Evolutionary conservation across 192 early-diverging fungal species (phyloP), one percentile per base, ranked within the genome.

Genomic region (Anaeromyces robustus): DNA sequence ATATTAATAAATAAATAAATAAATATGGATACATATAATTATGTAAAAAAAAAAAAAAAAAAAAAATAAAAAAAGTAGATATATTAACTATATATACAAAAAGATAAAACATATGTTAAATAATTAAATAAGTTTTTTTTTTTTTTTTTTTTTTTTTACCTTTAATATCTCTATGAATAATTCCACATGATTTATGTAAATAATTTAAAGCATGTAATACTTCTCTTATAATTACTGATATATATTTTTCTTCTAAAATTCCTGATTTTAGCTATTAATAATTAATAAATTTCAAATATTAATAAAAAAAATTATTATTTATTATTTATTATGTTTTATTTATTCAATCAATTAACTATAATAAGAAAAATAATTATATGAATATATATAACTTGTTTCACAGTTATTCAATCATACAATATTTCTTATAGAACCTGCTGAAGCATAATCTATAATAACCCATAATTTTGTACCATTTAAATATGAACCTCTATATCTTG

Each of bases 111-210:
- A n/a, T n/a, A n/a, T n/a, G n/a, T n/a, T n/a, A n/a, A n/a, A n/a
- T n/a, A n/a, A n/a, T n/a, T n/a, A n/a, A n/a, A n/a, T n/a, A n/a
- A n/a, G n/a, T n/a, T n/a, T n/a, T n/a, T n/a, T n/a, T n/a, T n/a
- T 34, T 29, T 11, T 7, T 14, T 14, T 87, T 41, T 18, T 11
- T 52, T 28, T 2, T 77, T 68, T 19, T 85, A 94, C 94, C 94
- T 90, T 99, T 99, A 79, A 99, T 96, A 82, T 99, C 97, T 79
- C 97, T 89, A 82, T 99, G 97, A 83, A 99, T 97, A 80, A 99
- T 99, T 22, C 92, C 89, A 43, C 93, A 87, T 31, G 80, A 92
- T 79, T 95, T 95, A 84, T 99, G 98, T 52, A 99, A 87, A 86
- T 98, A 99, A 29, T 90, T 88, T 22, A 99, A 89, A 4, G 97